Percentiles rank a stretch among this genome's conserved stretches.
These are phyloP conservation scores for Monosporozyma solicola DNA, from an alignment of 805 yeast genomes.

Conservation along the genomic window DNA sequence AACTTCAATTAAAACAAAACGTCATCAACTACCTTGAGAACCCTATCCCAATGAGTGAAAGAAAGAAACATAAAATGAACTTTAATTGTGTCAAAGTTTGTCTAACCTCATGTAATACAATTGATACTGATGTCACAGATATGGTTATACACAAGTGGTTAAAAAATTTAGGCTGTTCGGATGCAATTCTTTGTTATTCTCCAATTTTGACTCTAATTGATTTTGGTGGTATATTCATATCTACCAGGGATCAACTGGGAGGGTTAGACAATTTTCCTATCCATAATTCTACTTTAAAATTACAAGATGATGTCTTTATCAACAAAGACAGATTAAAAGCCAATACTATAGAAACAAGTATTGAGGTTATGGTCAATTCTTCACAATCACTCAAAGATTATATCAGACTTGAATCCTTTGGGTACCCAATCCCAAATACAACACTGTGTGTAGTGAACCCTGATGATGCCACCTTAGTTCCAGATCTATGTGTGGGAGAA, in stretches of 20 bases:
- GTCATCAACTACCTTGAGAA: constrained; percentile 87
- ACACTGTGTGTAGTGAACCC: constrained; percentile 92
- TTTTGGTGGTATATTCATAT: constrained; percentile 91
- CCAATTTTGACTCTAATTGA: constrained; percentile 86
- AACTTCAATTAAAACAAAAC: constrained; percentile 79
- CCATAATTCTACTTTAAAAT: constrained; percentile 21
- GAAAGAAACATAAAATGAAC: constrained; percentile 65
- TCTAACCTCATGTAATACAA: constrained; percentile 75
- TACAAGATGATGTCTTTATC: constrained; percentile 29
- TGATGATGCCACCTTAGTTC: constrained; percentile 68
- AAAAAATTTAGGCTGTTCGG: constrained; percentile 76
- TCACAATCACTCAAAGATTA: constrained; percentile 35
- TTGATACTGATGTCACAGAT: constrained; percentile 88
- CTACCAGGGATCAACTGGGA: constrained; percentile 80
- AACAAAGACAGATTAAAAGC: constrained; percentile 30
- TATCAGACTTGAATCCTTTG: constrained; percentile 81
- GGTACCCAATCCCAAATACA: constrained; percentile 90
- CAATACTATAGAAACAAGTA: constrained; percentile 25
- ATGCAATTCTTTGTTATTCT: constrained; percentile 66
- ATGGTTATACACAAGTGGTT: constrained; percentile 85
- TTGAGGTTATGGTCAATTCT: constrained; percentile 25
- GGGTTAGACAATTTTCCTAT: constrained; percentile 26
- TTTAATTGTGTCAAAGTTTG: constrained; percentile 82
- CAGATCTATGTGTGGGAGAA: constrained; percentile 81
- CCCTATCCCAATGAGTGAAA: constrained; percentile 78